Base-by-base conservation (phyloP, 352 stramenopile species). In the Phytopythium litorale region DNA sequence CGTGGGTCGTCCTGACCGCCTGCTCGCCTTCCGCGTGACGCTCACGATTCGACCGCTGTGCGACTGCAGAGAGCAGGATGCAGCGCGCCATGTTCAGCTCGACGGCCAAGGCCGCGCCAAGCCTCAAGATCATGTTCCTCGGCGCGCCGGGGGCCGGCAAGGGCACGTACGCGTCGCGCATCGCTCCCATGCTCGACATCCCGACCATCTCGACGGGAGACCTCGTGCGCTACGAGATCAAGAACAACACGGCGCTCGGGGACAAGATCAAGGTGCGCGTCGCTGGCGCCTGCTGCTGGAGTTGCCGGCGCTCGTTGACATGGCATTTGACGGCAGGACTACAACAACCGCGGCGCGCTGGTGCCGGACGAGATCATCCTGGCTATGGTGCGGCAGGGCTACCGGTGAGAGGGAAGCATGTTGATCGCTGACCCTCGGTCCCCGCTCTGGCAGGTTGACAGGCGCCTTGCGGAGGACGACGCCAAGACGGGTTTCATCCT, bases 101-200 rank as follows among this genome's bases (percentile, higher is more conserved):
- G 53, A 37, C 53, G 33, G 35, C 53, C 53, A 58, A 58, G 53
- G 35, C 35, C 32, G 5, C 63, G 56, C 73, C 65, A 50, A 67
- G 81, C 65, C 73, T 91, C 57, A 88, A 86, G 65, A 88, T 97
- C 73, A 94, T 97, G 86, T 96, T 97, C 64, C 83, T 97, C 5
- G 90, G 90, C 12, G 86, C 90, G 42, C 90, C 90, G 0, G 90
- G 90, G 56, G 88, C 89, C 4, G 90, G 90, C 65, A 97, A 97
- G 73, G 90, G 90, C 65, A 97, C 90, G 49, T 97, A 97, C 65
- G 88, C 89, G 32, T 84, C 76, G 45, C 86, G 87, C 58, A 92
- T 97, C 42, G 84, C 87, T n/a, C 81, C 82, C 12, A 81, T 89
- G 71, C 73, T 97, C 57, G 64, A 89, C 58, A 92, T 97, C 67